These are phyloP conservation scores for Rhododendron henanense DNA, from an alignment of 148 eudicot species.

Conservation along the genomic window DNA sequence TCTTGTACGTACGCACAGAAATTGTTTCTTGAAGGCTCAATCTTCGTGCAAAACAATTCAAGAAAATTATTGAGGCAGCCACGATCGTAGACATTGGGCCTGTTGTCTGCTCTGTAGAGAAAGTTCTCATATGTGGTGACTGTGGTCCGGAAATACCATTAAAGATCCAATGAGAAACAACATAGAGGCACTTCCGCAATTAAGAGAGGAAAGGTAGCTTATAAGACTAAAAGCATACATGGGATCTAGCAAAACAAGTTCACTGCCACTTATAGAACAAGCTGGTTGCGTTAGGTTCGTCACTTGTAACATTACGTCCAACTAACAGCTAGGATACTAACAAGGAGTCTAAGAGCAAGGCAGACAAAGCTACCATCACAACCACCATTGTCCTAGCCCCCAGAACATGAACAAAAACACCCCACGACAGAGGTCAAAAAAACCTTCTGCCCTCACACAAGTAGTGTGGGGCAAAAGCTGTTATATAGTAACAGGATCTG, in stretches of 20 bases:
- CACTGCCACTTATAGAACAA: background rate
- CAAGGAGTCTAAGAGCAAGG: background rate
- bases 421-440: background rate
- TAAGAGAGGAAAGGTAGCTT: background rate
- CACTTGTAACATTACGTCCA: background rate
- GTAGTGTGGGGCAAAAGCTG: background rate
- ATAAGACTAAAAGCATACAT: background rate
- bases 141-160: constrained; percentile 49
- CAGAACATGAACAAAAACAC: background rate
- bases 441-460: background rate
- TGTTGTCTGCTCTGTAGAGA: constrained; percentile 52
- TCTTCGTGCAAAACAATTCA: constrained; percentile 54
- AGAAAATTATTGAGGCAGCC: constrained; percentile 54
- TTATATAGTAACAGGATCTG: background rate
- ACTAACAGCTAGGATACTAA: background rate
- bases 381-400: background rate
- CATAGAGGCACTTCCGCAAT: background rate
- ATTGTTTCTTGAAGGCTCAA: constrained; percentile 53
- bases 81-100: constrained; percentile 44
- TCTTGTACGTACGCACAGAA: constrained; percentile 43
- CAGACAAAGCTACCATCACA: background rate
- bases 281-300: background rate
- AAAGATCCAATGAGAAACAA: background rate
- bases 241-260: background rate
- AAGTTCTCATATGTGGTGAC: constrained; percentile 72